Percentiles rank a stretch among this genome's conserved stretches.
These are phyloP conservation scores for Taxawa tesnikishii DNA, from an alignment of 2,329 filamentous ascomycete species.

Conservation along the genomic window DNA sequence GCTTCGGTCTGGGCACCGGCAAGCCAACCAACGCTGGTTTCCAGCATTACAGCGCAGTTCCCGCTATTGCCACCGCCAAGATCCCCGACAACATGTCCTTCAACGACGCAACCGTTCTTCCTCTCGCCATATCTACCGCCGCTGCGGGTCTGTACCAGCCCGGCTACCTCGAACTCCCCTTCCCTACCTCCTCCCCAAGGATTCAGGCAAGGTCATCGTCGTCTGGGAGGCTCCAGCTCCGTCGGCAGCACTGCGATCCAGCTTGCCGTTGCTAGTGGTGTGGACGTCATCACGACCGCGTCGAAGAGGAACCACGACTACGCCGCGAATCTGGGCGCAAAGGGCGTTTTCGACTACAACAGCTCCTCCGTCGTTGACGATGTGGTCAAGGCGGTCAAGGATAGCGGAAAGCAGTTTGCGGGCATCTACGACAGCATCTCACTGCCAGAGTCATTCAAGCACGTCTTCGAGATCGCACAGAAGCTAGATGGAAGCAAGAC, in stretches of 20 bases:
- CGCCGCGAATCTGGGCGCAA: conserved; percentile 17
- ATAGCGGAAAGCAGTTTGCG: conserved; percentile 23
- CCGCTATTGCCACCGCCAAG: conserved; percentile 19
- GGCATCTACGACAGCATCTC: conserved; percentile 29
- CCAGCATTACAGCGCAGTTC: conserved; percentile 21
- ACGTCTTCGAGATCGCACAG: conserved; percentile 7
- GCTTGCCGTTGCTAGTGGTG: conserved; percentile 22
- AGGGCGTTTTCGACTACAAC: conserved; percentile 21
- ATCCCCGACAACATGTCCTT: conserved; percentile 27
- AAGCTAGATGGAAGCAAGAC: conserved; percentile 9
- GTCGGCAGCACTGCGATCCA: conserved; percentile 22
- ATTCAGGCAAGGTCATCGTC: conserved; percentile 24
- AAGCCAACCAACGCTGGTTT: conserved; percentile 11
- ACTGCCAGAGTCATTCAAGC: conserved; percentile 6
- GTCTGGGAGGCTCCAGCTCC: conserved; percentile 23
- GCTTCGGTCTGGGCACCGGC: conserved; percentile 5
- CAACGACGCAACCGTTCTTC: conserved; percentile 27
- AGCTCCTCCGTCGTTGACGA: conserved; percentile 20
- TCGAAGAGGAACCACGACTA: conserved; percentile 20
- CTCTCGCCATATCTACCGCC: conserved; percentile 32
- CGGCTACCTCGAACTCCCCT: conserved; percentile 24
- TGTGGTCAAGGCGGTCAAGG: conserved; percentile 25
- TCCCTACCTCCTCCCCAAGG: conserved; percentile 21
- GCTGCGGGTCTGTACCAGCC: conserved; percentile 29
- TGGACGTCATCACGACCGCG: conserved; percentile 20